Evolutionary conservation across 345 rosid species (phyloP).

Genomic region (Corymbia maculata): DNA sequence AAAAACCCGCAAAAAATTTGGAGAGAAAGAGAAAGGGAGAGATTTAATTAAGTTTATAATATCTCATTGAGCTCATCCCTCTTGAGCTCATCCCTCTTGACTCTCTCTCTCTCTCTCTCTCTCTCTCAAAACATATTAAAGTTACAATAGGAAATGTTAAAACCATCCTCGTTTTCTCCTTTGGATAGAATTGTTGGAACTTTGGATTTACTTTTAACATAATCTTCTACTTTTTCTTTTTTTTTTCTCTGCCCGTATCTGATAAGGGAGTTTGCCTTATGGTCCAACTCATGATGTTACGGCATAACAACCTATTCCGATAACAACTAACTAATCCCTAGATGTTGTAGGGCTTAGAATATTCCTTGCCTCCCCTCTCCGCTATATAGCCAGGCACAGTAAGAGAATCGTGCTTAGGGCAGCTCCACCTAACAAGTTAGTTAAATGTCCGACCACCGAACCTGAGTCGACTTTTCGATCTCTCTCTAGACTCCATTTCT

Average conservation of each 20-base stretch:
- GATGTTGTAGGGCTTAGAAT: neutral
- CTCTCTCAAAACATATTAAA: too few relatives aligned
- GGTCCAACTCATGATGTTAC: neutral
- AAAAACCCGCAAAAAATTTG: neutral
- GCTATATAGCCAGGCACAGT: neutral
- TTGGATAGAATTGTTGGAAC: too few relatives aligned
- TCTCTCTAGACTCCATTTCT: neutral
- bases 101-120: too few relatives aligned
- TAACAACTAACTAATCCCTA: neutral
- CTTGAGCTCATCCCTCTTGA: too few relatives aligned
- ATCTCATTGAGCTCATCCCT: neutral
- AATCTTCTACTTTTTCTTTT: too few relatives aligned
- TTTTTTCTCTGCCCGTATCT: fast-evolving
- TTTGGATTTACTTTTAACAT: too few relatives aligned
- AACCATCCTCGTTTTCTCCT: too few relatives aligned
- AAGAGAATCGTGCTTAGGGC: neutral
- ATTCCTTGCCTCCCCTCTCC: neutral
- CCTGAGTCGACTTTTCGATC: neutral
- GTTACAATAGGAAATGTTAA: neutral
- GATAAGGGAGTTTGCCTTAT: neutral
- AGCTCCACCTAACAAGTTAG: neutral
- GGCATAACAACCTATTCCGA: neutral
- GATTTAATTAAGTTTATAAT: neutral
- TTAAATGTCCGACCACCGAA: neutral
- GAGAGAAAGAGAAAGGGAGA: neutral